phyloP scores from a whole-genome alignment of 495 filamentous ascomycete species.

The Hyaloscypha hepaticicola region DNA sequence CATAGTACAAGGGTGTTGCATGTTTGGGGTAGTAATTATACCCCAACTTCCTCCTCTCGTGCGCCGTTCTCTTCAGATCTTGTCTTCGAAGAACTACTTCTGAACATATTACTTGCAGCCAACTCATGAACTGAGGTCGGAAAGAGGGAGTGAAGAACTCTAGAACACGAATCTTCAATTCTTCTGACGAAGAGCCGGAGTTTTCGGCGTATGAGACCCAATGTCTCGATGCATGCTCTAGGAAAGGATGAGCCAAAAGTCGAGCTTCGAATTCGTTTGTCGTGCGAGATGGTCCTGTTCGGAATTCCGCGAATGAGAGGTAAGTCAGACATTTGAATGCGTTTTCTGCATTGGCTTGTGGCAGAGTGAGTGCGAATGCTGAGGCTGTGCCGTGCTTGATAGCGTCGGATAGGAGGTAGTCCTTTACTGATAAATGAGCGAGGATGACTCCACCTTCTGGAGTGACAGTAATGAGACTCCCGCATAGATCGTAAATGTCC shows the following conservation, averaged over 20 bases:
- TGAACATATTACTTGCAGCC: not conserved
- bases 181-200: not conserved
- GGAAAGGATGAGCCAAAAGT: not conserved
- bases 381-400: not conserved
- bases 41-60: not conserved
- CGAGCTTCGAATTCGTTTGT: not conserved
- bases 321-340: not conserved
- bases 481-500: not conserved
- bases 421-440: constrained; percentile 2
- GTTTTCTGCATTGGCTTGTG: not conserved
- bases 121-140: not conserved
- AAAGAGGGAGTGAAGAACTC: not conserved
- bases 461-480: not conserved
- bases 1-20: not conserved
- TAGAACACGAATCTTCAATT: not conserved
- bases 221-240: not conserved
- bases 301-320: not conserved
- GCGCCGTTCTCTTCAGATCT: not conserved
- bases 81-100: not conserved
- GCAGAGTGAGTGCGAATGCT: not conserved
- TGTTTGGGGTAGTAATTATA: not conserved
- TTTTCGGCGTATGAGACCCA: not conserved
- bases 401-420: not conserved
- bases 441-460: not conserved
- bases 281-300: not conserved